Percentiles rank a stretch among this genome's conserved stretches.
phyloP scores from a whole-genome alignment of 768 basidiomycete species.

The Udeniomyces megalosporus region DNA sequence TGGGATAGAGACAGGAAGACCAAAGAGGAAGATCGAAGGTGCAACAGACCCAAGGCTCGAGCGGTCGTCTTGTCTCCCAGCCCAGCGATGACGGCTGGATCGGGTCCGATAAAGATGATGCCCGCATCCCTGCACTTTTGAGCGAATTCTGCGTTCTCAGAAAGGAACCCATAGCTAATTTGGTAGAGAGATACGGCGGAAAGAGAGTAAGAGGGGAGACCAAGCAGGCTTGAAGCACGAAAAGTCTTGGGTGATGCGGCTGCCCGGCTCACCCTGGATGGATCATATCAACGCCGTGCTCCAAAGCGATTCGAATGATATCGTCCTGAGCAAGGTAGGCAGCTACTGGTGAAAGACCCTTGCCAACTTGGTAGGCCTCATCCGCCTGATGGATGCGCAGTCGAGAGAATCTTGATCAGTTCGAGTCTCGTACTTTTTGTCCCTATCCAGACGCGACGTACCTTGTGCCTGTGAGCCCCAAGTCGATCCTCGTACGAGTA shows the following conservation, averaged over 20 bases:
- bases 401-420: not conserved
- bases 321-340: constrained; percentile 97
- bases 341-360: constrained; percentile 84
- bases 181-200: not conserved
- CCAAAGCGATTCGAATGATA: constrained; percentile 87
- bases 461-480: constrained; percentile 96
- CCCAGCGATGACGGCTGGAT: constrained; percentile 89
- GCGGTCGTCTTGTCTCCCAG: constrained; percentile 67
- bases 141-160: constrained; percentile 95
- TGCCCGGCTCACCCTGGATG: constrained; percentile 62
- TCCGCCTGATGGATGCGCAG: constrained; percentile 51
- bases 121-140: constrained; percentile 90
- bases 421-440: too few species aligned
- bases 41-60: constrained; percentile 37
- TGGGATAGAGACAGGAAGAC: not conserved
- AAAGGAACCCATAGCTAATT: constrained; percentile 81
- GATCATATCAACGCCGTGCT: constrained; percentile 99
- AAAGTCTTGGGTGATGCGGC: too few species aligned
- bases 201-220: not conserved
- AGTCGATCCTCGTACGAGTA: constrained; percentile 94
- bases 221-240: too few species aligned
- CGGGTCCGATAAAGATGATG: constrained; percentile 87
- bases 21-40: too few species aligned
- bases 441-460: too few species aligned
- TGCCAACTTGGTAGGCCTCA: constrained; percentile 96